Conservation (phyloP, 768 basidiomycete species). For the Tephrocybe sp. region DNA sequence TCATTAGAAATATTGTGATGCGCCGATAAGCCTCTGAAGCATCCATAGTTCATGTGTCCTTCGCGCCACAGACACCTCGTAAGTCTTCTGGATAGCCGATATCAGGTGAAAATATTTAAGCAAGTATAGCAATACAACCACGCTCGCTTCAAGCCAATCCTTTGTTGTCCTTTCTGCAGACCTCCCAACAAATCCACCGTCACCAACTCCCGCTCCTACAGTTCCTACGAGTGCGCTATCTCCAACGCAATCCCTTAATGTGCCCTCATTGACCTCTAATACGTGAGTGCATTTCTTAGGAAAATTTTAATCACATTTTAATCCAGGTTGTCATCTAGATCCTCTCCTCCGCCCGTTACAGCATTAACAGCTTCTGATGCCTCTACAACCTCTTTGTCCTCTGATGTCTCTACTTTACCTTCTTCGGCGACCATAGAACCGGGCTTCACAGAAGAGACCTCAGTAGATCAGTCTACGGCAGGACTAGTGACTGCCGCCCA, state of each 20-base stretch:
- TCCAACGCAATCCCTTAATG: not conserved
- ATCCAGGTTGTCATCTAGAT: not conserved
- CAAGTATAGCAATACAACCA: constrained; percentile 3
- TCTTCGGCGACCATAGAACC: not conserved
- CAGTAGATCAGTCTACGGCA: too few relatives aligned
- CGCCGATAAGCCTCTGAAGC: not conserved
- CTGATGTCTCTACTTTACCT: not conserved
- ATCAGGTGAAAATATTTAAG: not conserved
- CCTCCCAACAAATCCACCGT: not conserved
- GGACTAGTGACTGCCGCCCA: not conserved
- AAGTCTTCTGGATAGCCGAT: not conserved
- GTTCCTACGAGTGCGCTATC: not conserved
- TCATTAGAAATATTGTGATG: too few relatives aligned
- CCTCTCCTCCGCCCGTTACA: not conserved
- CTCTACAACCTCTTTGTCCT: not conserved
- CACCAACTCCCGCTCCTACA: not conserved
- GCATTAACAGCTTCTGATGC: not conserved
- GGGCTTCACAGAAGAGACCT: not conserved
- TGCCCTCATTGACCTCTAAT: not conserved
- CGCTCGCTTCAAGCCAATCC: not conserved
- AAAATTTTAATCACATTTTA: not conserved
- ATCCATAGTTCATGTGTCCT: constrained; percentile 6
- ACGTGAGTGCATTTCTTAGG: not conserved
- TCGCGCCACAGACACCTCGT: constrained; percentile 6
- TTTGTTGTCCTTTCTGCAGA: constrained; percentile 1